Evolutionary conservation across 495 filamentous ascomycete species (phyloP).

Genomic region (Usnea hakonensis): DNA sequence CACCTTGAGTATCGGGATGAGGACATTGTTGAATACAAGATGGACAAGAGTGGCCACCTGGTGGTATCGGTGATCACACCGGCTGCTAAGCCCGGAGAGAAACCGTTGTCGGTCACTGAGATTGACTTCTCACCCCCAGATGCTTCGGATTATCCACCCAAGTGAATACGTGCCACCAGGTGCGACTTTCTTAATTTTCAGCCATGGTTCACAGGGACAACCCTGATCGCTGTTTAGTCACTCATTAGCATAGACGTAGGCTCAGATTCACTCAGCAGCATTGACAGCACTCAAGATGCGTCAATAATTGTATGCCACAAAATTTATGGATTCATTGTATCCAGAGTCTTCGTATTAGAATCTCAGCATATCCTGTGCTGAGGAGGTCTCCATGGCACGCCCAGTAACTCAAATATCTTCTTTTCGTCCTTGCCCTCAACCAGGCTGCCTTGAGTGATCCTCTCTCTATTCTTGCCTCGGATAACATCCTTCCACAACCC

Average conservation of each 20-base stretch:
- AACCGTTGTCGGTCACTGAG: too few relatives aligned
- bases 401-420: constrained; percentile 77
- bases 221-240: background rate
- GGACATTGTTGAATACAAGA: too few relatives aligned
- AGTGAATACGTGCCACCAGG: too few relatives aligned
- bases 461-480: constrained; percentile 48
- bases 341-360: background rate
- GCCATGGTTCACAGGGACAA: background rate
- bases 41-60: too few relatives aligned
- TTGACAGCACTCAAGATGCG: background rate
- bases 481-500: constrained; percentile 73
- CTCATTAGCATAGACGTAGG: background rate
- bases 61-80: too few relatives aligned
- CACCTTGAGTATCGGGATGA: too few relatives aligned
- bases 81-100: too few relatives aligned
- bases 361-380: constrained; percentile 67
- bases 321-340: background rate
- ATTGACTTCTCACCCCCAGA: too few relatives aligned
- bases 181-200: too few relatives aligned
- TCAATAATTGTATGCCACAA: background rate
- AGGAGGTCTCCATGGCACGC: constrained; percentile 81
- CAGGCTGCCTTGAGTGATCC: constrained; percentile 64
- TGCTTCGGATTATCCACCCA: too few relatives aligned
- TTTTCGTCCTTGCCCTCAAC: constrained; percentile 72
- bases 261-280: background rate